Conservation (phyloP, 2,329 filamentous ascomycete species). For the Penicillium corylophilum region DNA sequence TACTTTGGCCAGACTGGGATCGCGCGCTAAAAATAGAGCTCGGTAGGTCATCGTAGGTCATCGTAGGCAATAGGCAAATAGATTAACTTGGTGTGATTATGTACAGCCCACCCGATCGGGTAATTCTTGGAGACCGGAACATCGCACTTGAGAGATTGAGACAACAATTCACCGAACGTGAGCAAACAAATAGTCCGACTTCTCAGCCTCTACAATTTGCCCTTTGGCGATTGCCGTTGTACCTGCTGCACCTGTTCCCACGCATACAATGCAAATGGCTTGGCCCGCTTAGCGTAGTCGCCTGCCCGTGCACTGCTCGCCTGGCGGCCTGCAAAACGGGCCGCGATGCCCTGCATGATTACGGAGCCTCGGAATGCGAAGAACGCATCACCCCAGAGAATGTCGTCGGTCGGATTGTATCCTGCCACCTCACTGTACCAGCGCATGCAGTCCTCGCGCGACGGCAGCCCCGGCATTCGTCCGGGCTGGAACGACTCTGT, state of each 20-base stretch:
- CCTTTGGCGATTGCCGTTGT: slow-evolving; percentile 38
- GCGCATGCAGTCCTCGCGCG: slow-evolving; percentile 55
- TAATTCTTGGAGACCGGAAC: background rate
- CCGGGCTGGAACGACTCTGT: slow-evolving; percentile 59
- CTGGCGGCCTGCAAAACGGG: slow-evolving; percentile 78
- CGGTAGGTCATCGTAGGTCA: too few relatives aligned
- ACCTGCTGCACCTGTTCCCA: slow-evolving; percentile 68
- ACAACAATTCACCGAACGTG: background rate
- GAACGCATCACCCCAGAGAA: slow-evolving; percentile 66
- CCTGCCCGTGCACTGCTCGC: slow-evolving; percentile 82
- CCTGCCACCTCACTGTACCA: slow-evolving; percentile 70
- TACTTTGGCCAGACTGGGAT: background rate
- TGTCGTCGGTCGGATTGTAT: slow-evolving; percentile 63
- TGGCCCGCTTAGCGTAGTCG: slow-evolving; percentile 67
- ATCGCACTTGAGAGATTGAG: background rate
- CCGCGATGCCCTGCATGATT: slow-evolving; percentile 87
- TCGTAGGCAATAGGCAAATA: background rate
- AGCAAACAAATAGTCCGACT: background rate
- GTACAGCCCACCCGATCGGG: background rate
- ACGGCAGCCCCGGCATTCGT: slow-evolving; percentile 65
- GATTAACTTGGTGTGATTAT: background rate
- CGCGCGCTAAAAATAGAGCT: background rate
- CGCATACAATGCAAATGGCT: slow-evolving; percentile 72
- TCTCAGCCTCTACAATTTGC: slow-evolving; percentile 44
- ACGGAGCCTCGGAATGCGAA: slow-evolving; percentile 59